Base-by-base conservation (phyloP, 805 yeast species). In the Schwanniomyces yamadae region DNA sequence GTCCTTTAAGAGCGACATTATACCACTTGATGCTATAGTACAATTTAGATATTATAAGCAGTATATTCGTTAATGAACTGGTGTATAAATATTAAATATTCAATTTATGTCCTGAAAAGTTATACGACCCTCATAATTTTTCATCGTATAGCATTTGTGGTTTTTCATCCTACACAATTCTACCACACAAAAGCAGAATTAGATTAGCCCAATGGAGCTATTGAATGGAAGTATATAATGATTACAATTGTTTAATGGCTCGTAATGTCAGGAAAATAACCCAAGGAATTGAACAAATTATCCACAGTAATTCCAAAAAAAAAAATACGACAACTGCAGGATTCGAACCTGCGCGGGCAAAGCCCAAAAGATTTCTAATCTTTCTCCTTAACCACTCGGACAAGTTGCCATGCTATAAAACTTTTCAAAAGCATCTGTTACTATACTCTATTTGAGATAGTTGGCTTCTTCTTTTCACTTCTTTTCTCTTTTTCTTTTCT, bases 321-420 rank as follows among this genome's bases (percentile, higher is more conserved):
- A 49, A 52, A 52, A 50, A 41, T 43, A 30, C 75, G 75, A 71
- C 75, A 69, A 66, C 76, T 69, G 75, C 77, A 71, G 76, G 77
- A 71, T 59, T 71, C 75, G 77, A 71, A 71, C 77, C 76, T 71
- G 76, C 74, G 77, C 76, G 77, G 75, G 77, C 75, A 67, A 62
- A 71, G 73, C 76, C 76, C 77, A 71, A 71, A 71, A 71, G 76
- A 71, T 71, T 70, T 71, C 75, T 66, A 69, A 66, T 70, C 75
- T 70, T 69, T 70, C 75, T 70, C 76, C 75, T 70, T 70, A 70
- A 69, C 75, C 75, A 57, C 75, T 70, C 75, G 76, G 75, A 70
- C 75, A 70, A 68, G 68, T 66, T 69, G 75, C 74, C 75, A 15
- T 17, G 6, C 9, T 9, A 13, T 9, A 5, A n/a, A n/a, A n/a